A percentile compares a stretch with the other conserved stretches of the same genome.
These are phyloP conservation scores for Fusarium nanum DNA, from an alignment of 2,329 filamentous ascomycete genomes.

Conservation along the genomic window DNA sequence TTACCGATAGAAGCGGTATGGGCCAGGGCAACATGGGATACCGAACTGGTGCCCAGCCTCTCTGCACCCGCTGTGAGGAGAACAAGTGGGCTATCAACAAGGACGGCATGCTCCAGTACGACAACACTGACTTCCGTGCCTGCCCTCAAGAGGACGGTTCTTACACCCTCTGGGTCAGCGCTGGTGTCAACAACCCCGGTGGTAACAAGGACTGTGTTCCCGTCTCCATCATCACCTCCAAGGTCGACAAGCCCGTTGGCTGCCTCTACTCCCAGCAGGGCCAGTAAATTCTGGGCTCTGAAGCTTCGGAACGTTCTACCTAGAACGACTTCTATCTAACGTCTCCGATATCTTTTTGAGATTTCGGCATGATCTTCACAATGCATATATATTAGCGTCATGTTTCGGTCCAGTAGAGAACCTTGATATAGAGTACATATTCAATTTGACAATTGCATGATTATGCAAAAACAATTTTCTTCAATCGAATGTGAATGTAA, in stretches of 20 bases:
- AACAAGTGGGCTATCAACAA: constrained; percentile 60
- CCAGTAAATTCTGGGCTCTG: constrained; percentile 7
- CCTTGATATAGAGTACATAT: constrained; percentile 16
- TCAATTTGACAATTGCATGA: background rate
- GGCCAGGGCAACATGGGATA: constrained; percentile 66
- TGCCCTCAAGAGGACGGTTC: constrained; percentile 59
- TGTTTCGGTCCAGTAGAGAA: background rate
- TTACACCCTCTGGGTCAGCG: constrained; percentile 55
- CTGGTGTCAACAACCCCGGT: constrained; percentile 49
- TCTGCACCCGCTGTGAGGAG: constrained; percentile 58
- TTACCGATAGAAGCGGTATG: constrained; percentile 68
- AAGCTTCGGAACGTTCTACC: background rate
- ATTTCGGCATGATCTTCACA: background rate
- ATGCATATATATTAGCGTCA: constrained; percentile 19
- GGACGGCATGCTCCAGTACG: constrained; percentile 59
- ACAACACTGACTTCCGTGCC: constrained; percentile 59
- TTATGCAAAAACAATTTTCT: background rate
- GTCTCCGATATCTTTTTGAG: background rate
- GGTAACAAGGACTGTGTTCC: constrained; percentile 53
- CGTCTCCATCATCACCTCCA: constrained; percentile 53
- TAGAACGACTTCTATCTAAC: background rate
- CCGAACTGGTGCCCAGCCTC: constrained; percentile 57
- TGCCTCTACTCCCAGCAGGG: constrained; percentile 51
- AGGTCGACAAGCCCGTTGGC: constrained; percentile 48
- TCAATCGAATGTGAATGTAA: too few relatives aligned